These are phyloP conservation scores for Candida verbasci DNA, from an alignment of 805 yeast genomes.

Conservation along the genomic window DNA sequence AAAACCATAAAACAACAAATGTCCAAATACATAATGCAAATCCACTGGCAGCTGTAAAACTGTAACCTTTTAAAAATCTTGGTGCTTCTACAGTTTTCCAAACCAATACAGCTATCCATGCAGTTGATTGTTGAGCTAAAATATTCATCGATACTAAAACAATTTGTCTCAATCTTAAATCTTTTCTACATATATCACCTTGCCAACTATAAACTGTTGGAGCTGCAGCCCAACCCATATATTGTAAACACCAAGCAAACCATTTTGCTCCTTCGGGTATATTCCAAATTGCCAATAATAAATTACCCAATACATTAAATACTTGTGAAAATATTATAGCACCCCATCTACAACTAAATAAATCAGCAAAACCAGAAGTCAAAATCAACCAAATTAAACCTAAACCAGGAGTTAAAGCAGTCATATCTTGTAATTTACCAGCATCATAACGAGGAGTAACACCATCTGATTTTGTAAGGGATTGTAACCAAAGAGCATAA, in stretches of 20 bases:
- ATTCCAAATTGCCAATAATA: conserved; percentile 55
- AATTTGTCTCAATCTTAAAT: conserved; percentile 52
- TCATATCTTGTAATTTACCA: conserved; percentile 36
- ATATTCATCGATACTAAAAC: conserved; percentile 53
- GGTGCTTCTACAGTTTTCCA: conserved; percentile 62
- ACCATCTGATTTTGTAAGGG: conserved; percentile 21
- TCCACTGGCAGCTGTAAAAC: conserved; percentile 46
- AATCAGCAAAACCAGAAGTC: conserved; percentile 34
- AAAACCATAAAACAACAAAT: conserved; percentile 46
- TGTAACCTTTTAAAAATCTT: conserved; percentile 49
- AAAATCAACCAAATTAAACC: conserved; percentile 37
- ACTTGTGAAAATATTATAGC: conserved; percentile 51
- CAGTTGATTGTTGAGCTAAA: conserved; percentile 52
- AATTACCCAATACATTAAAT: conserved; percentile 52
- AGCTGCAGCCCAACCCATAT: conserved; percentile 61
- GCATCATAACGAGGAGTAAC: conserved; percentile 21
- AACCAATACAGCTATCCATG: conserved; percentile 47
- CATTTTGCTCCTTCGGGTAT: conserved; percentile 56
- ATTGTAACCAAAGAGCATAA: conserved; percentile 52
- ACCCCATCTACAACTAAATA: conserved; percentile 47
- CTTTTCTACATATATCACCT: conserved; percentile 54
- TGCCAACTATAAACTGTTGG: conserved; percentile 58
- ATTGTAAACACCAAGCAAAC: conserved; percentile 59
- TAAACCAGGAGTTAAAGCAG: conserved; percentile 45
- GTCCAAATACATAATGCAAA: conserved; percentile 46